Base-by-base conservation (phyloP, 768 basidiomycete genomes). In the Tulasnella sp. region DNA sequence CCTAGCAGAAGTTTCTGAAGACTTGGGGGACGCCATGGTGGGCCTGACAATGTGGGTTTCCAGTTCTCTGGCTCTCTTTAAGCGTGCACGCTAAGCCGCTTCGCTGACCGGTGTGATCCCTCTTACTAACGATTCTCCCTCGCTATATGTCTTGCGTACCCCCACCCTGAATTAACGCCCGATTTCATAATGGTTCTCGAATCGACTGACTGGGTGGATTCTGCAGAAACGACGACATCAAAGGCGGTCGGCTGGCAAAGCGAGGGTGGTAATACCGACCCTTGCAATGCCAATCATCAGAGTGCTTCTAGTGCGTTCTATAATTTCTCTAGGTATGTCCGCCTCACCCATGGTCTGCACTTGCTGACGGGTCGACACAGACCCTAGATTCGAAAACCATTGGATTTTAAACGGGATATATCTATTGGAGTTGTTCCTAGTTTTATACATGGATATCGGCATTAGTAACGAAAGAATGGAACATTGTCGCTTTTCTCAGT, bases 21-120 rank as follows among this genome's bases (percentile, higher is more conserved):
- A 95, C 85, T 85, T 98, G 40, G 96, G 96, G 27, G 87, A 90
- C 72, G 91, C 96, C n/a, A 98, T 98, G 96, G 94, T 96, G 75
- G 96, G 96, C 58, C 87, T 97, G 80, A 93, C 91, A 12, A 96
- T 96, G 94, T 94, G 83, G 84, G 93, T 86, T 31, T 44, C 27
- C 39, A 14, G 21, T 52, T 38, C 39, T 31, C 34, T 68, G 62
- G 62, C 46, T 42, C 71, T 27, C 78, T 39, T 58, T 62, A 52
- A 31, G 39, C 78, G 71, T 68, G 34, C 62, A 38, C 78, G 68
- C 39, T 16, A 52, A 40, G n/a, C 48, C 21, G 75, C 46, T 48
- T 76, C 36, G 34, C 62, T 68, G 14, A 68, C 31, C 62, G 62
- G 36, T 36, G 27, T 24, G 36, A 68, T 40, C 12, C 72, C 40